Conservation (phyloP, 192 early-diverging fungal genomes). For the Cetraspora pellucida region DNA sequence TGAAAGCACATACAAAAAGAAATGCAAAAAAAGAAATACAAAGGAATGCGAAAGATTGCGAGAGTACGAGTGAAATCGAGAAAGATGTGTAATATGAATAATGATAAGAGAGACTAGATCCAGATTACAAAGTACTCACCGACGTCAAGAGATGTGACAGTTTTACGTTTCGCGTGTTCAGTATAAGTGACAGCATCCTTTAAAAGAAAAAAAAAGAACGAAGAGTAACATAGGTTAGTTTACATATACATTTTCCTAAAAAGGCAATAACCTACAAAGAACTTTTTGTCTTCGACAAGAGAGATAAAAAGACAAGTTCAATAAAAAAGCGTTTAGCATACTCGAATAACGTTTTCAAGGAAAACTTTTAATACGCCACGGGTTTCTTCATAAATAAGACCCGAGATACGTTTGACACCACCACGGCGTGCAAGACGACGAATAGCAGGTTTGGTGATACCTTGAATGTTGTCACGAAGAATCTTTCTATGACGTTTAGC, state of each 20-base stretch:
- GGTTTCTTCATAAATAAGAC: constrained; percentile 98
- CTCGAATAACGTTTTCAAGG: constrained; percentile 97
- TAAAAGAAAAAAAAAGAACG: constrained; percentile 41
- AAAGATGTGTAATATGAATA: background rate
- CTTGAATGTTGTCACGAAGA: constrained; percentile 79
- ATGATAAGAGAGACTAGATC: too few relatives aligned
- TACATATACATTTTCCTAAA: background rate
- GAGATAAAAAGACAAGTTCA: background rate
- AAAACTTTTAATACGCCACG: constrained; percentile 97
- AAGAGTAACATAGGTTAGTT: constrained; percentile 54
- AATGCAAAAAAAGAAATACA: too few relatives aligned
- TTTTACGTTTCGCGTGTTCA: constrained; percentile 99
- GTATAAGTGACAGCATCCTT: constrained; percentile 82
- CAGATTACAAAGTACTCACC: constrained; percentile 1
- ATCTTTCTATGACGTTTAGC: constrained; percentile 96
- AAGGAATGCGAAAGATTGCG: too few relatives aligned
- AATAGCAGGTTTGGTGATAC: constrained; percentile 57
- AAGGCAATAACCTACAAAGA: background rate
- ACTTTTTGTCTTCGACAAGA: background rate
- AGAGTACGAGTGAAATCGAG: too few relatives aligned
- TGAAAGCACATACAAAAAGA: background rate
- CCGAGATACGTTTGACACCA: constrained; percentile 99
- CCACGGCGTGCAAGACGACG: constrained; percentile 99
- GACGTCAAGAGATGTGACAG: constrained; percentile 99
- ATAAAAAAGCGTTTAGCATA: background rate